Evolutionary conservation across 2,329 filamentous ascomycete genomes (phyloP).

Genomic region (Acarospora socialis): DNA sequence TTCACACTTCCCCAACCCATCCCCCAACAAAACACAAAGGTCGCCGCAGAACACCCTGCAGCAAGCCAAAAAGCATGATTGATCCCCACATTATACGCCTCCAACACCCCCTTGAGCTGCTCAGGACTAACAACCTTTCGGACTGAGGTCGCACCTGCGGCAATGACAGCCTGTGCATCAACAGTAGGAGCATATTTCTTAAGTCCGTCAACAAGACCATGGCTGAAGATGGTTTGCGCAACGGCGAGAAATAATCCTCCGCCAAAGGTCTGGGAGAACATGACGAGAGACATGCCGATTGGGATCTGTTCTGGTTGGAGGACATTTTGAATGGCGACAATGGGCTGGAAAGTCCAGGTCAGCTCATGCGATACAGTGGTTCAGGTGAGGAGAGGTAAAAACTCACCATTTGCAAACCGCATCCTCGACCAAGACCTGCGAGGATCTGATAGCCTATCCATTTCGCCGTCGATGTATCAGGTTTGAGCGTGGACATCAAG

Average conservation of each 20-base stretch:
- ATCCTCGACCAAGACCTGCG: slow-evolving; percentile 18
- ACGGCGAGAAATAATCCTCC: slow-evolving; percentile 20
- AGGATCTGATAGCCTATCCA: slow-evolving; percentile 28
- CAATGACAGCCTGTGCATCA: slow-evolving; percentile 22
- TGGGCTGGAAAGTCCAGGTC: slow-evolving; percentile 13
- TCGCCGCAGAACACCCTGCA: slow-evolving; percentile 19
- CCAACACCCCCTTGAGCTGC: slow-evolving; percentile 24
- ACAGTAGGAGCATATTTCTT: slow-evolving; percentile 18
- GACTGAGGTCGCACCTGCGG: slow-evolving; percentile 30
- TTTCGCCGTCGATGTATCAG: slow-evolving; percentile 16
- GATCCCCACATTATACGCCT: slow-evolving; percentile 28
- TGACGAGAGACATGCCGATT: slow-evolving; percentile 20
- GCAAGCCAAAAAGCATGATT: slow-evolving; percentile 28
- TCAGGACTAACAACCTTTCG: slow-evolving; percentile 19
- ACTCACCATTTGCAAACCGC: slow-evolving; percentile 17
- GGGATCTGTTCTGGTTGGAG: slow-evolving; percentile 19
- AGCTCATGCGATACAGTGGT: too few relatives aligned
- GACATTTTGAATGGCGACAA: slow-evolving; percentile 22
- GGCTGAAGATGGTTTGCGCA: slow-evolving; percentile 19
- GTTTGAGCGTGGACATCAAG: slow-evolving; percentile 22
- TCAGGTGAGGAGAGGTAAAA: too few relatives aligned
- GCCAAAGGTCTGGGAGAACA: slow-evolving; percentile 22
- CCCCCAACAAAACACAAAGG: slow-evolving; percentile 27
- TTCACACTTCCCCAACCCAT: slow-evolving; percentile 35
- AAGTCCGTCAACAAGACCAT: slow-evolving; percentile 24